phyloP scores from a whole-genome alignment of 352 stramenopile genomes.

The Phytophthora parvispora region DNA sequence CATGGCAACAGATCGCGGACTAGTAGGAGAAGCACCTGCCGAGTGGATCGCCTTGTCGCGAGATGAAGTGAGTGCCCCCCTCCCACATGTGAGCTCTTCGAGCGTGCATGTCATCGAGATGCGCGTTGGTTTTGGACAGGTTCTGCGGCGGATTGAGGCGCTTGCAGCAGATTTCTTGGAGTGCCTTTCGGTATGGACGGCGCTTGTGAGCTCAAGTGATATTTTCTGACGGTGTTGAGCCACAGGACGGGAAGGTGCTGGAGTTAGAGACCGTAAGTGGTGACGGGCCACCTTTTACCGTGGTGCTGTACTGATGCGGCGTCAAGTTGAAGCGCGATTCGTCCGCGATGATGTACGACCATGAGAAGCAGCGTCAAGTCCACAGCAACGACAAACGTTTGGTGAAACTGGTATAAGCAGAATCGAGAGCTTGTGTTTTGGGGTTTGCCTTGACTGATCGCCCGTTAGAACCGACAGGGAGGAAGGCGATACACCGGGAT shows the following conservation, averaged over 20 bases:
- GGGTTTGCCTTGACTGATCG: neutral
- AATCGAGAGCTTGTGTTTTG: neutral
- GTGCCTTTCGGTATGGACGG: slow-evolving; percentile 44
- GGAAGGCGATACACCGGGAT: slow-evolving; percentile 86
- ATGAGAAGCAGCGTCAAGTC: slow-evolving; percentile 54
- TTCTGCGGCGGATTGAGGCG: slow-evolving; percentile 69
- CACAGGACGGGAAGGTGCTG: slow-evolving; percentile 58
- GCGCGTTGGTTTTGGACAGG: slow-evolving; percentile 25
- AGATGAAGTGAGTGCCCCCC: slow-evolving; percentile 46
- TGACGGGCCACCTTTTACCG: too few relatives aligned
- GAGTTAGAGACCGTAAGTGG: slow-evolving; percentile 71
- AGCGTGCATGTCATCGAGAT: neutral
- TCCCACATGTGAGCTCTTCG: neutral
- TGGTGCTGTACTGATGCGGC: slow-evolving; percentile 2
- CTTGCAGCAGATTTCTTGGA: slow-evolving; percentile 70
- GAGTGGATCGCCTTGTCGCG: slow-evolving; percentile 30
- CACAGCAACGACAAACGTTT: slow-evolving; percentile 68
- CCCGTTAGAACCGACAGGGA: slow-evolving; percentile 60
- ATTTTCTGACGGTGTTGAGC: neutral
- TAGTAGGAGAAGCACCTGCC: slow-evolving; percentile 1
- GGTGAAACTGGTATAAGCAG: slow-evolving; percentile 61
- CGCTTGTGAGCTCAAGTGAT: neutral
- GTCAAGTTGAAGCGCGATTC: slow-evolving; percentile 67
- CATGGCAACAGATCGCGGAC: slow-evolving; percentile 13
- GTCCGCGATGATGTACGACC: slow-evolving; percentile 71